Evolutionary conservation across 495 filamentous ascomycete species (phyloP), one percentile per base, ranked within the genome.

Genomic region (Wilcoxina mikolae): DNA sequence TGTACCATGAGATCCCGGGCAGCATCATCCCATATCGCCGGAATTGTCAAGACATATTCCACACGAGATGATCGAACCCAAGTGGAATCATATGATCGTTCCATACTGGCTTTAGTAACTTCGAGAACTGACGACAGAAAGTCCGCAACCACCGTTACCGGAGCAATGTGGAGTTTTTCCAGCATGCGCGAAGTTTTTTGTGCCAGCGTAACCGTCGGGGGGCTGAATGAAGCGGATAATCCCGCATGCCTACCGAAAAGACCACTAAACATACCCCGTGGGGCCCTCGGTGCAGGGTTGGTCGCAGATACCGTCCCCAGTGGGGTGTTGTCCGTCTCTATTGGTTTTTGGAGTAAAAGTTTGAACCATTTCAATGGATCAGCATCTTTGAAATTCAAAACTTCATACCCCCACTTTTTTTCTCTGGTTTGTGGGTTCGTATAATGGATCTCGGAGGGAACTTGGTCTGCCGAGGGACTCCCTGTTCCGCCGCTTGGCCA

Each of bases 401-500:
- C 80, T 61, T 84, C 76, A 67, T 83, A 84, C 0, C 80, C 80
- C 82, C 82, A 85, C 20, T 25, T 1, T 2, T 76, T 75, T 78
- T 39, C 80, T 74, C 38, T 58, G 7, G 26, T 20, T 53, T 68
- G 2, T 68, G 68, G 2, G 62, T 60, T 1, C 67, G 70, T 69
- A 65, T 82, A 82, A 18, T 73, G 70, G 52, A 82, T 74, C 61
- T 80, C 78, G 29, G 78, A 79, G 0, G 79, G 79, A 18, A 82
- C 79, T 64, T 82, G 81, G 64, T 82, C 62, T 7, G 53, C 45
- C 17, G 38, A 44, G 42, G 9, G 75, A 22, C 29, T 27, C 61
- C 81, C 62, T 27, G 78, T 80, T 64, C 81, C 80, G 42, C 78
- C 78, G 57, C 85, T 85, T 10, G 83, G 83, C 83, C 83, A 87